Conservation (phyloP, 805 yeast genomes). For the Candida ipomoeae region DNA sequence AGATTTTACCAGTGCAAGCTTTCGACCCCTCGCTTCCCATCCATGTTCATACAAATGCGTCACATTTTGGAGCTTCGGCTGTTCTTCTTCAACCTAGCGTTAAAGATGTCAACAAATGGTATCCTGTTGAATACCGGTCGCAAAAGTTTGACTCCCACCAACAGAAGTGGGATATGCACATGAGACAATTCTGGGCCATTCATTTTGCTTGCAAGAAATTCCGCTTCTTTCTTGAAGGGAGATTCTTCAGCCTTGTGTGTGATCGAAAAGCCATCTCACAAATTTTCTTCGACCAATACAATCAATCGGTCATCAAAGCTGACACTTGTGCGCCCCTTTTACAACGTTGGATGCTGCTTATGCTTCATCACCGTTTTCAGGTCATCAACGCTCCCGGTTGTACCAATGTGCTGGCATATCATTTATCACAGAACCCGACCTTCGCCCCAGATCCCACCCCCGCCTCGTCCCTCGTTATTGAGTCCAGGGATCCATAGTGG, state of each 20-base stretch:
- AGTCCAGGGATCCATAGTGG: too few relatives aligned
- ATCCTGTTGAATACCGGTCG: not conserved
- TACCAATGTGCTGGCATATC: not conserved
- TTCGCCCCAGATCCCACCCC: too few relatives aligned
- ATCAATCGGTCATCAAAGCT: not conserved
- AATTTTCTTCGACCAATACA: not conserved
- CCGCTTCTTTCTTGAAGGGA: not conserved
- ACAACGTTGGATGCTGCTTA: not conserved
- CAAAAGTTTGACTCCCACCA: not conserved
- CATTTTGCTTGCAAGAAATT: not conserved
- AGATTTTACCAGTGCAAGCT: not conserved
- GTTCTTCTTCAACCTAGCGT: not conserved
- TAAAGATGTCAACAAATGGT: not conserved
- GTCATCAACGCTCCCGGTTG: not conserved
- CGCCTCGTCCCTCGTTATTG: too few relatives aligned
- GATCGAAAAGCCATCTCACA: not conserved
- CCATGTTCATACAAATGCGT: not conserved
- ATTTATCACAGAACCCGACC: not conserved
- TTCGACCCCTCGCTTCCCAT: not conserved
- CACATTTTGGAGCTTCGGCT: not conserved
- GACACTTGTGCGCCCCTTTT: not conserved
- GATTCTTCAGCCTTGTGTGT: not conserved
- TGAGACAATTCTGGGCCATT: not conserved
- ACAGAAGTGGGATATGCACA: not conserved
- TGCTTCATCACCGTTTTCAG: not conserved